Base-by-base conservation (phyloP, 78 protist genomes). In the Dictyostelium firmibasis region DNA sequence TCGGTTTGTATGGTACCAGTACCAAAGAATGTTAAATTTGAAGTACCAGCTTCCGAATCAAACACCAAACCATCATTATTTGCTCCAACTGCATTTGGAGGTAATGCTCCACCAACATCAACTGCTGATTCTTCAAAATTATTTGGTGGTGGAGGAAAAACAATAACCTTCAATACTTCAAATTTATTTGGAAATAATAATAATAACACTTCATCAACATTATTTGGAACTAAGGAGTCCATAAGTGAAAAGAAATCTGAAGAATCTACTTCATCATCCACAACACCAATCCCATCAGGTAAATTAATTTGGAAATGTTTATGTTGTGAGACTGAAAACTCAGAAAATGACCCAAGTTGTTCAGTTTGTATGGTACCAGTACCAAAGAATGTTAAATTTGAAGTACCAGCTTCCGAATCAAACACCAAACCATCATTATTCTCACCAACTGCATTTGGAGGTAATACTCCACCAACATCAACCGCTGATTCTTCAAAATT, bases 241-340 rank as follows among this genome's bases (percentile, higher is more conserved):
- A 2, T 16, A 20, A 8, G 7, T 6, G 75, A 67, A 67, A 7
- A 33, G n/a, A 72, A 72, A 33, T 4, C 44, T 2, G 79, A 70
- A 10, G 70, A 81, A 7, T 6, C 53, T 25, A 5, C 43, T 23
- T 0, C 1, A 9, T 10, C 53, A 44, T 44, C n/a, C n/a, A n/a
- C 53, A 44, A 4, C 53, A 44, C 53, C 53, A 60, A 60, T 4
- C 0, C 13, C 20, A 72, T 72, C 79, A 4, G 79, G 25, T 72
- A 72, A 72, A 72, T 31, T 72, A 31, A 72, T 72, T 72, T 86
- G 92, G 92, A 76, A 74, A 27, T 86, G 92, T 76, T 50, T 70
- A 11, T 86, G 92, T 38, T 86, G 92, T 36, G 92, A 86, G n/a
- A 36, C 83, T 60, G 62, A 33, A 11, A 86, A 86, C n/a, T 3